These are phyloP conservation scores for Solanum sitiens DNA, from an alignment of 257 asterid species.

Conservation along the genomic window DNA sequence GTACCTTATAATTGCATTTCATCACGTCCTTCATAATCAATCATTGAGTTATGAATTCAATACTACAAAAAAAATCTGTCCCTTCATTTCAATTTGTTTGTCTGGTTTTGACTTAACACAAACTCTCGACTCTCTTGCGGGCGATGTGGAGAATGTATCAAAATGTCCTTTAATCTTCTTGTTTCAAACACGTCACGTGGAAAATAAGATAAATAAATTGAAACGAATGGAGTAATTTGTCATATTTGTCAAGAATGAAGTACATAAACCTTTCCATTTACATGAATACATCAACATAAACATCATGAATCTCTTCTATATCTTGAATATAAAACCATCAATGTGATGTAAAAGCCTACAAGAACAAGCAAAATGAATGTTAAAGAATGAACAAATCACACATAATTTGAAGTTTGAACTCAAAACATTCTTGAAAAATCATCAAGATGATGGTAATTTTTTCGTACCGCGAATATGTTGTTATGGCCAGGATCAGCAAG, in stretches of 20 bases:
- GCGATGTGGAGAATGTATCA: not conserved
- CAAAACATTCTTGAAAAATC: not conserved
- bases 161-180: too few relatives aligned
- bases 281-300: not conserved
- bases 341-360: constrained; percentile 54
- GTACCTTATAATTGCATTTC: not conserved
- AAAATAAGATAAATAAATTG: not conserved
- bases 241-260: not conserved
- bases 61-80: not conserved
- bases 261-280: not conserved
- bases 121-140: not conserved
- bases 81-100: not conserved
- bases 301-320: not conserved
- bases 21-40: not conserved
- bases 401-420: too few relatives aligned
- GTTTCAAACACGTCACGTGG: too few relatives aligned
- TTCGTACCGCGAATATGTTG: constrained; percentile 60
- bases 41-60: not conserved
- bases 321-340: not conserved
- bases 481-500: constrained; percentile 85
- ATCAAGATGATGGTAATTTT: not conserved
- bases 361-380: not conserved
- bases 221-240: not conserved
- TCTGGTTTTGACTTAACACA: not conserved
- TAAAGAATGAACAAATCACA: not conserved